Evolutionary conservation across 73 alveolate species (phyloP).

Genomic region (Paramecium biaurelia): DNA sequence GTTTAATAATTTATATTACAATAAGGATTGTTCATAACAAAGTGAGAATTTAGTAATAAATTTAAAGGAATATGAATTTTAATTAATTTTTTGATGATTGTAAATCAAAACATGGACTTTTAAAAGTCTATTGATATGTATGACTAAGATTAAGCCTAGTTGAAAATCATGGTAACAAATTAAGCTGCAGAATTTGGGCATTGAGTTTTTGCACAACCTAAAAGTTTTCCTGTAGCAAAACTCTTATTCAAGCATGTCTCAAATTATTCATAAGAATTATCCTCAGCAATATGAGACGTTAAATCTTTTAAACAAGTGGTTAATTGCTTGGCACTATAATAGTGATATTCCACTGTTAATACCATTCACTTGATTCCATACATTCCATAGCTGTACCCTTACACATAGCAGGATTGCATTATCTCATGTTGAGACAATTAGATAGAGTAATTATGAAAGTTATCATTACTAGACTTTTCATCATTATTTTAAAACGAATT

Average conservation of each 20-base stretch:
- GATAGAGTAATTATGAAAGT: neutral
- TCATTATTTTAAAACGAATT: neutral
- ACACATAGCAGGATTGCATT: neutral
- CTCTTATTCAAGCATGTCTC: neutral
- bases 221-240: neutral
- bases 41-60: neutral
- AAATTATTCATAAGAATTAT: neutral
- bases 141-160: neutral
- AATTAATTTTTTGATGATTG: neutral
- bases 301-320: neutral
- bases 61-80: neutral
- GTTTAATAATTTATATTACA: neutral
- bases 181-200: neutral
- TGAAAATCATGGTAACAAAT: neutral
- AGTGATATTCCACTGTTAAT: neutral
- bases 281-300: neutral
- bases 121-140: neutral
- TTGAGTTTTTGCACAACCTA: neutral
- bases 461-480: neutral
- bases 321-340: neutral
- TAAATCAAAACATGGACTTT: neutral
- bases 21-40: no score
- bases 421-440: neutral
- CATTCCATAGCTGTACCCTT: neutral
- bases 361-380: neutral